phyloP scores from a whole-genome alignment of 768 basidiomycete species.

The Naganishia friedmannii region DNA sequence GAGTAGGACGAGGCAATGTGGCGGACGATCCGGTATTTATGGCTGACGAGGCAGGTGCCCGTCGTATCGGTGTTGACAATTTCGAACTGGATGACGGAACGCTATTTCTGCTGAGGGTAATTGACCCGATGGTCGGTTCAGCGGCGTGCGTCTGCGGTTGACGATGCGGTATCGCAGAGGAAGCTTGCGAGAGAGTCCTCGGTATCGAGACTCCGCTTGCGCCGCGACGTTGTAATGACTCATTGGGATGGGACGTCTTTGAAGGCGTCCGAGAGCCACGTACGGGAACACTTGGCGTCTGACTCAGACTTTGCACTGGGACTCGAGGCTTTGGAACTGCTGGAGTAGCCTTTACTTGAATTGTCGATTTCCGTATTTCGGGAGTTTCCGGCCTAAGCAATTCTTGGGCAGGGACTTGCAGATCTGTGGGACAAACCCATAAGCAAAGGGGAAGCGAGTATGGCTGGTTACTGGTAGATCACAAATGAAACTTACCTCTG shows the following conservation, averaged over 20 bases:
- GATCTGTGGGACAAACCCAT: neutral
- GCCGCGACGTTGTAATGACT: neutral
- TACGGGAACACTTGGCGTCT: neutral
- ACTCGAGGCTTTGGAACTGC: neutral
- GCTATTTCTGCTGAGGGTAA: neutral
- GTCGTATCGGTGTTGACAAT: neutral
- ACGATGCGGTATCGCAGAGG: neutral
- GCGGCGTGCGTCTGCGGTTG: neutral
- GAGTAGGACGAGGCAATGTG: neutral
- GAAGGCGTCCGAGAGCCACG: neutral
- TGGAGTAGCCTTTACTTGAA: neutral
- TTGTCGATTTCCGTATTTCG: neutral
- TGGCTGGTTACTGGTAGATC: neutral
- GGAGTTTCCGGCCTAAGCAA: slow-evolving; percentile 7
- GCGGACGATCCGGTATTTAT: neutral
- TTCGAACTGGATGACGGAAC: neutral
- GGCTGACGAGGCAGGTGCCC: neutral
- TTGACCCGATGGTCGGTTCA: neutral
- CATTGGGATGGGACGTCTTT: neutral
- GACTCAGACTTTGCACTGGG: neutral
- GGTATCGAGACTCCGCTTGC: neutral
- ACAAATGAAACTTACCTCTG: slow-evolving; percentile 61
- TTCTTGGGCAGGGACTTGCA: neutral
- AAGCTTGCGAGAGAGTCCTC: neutral
- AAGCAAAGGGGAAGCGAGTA: neutral